Conservation (phyloP, 2,329 filamentous ascomycete genomes). For the Colletotrichum lini region DNA sequence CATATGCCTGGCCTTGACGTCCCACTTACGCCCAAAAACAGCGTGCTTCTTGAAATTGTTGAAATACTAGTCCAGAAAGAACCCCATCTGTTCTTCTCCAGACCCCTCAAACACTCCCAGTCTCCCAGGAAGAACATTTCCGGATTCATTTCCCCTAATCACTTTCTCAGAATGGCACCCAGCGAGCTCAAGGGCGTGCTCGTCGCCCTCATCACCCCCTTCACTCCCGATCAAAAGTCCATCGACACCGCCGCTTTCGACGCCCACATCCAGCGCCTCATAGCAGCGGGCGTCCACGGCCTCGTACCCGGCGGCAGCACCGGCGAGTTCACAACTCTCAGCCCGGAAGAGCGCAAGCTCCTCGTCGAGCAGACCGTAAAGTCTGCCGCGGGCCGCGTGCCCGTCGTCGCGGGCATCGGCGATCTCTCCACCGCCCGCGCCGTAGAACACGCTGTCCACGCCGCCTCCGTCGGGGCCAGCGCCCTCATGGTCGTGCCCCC, state of each 20-base stretch:
- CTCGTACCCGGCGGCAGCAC: conserved; percentile 66
- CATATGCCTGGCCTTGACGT: no score
- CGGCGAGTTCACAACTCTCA: conserved; percentile 64
- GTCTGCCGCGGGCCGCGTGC: conserved; percentile 56
- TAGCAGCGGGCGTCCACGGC: conserved; percentile 62
- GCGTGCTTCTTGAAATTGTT: no score
- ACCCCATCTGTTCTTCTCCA: no score
- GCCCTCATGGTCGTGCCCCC: conserved; percentile 65
- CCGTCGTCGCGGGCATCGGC: conserved; percentile 61
- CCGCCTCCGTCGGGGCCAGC: conserved; percentile 55
- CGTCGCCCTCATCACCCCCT: conserved; percentile 65
- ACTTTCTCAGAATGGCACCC: not conserved
- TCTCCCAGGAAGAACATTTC: not conserved
- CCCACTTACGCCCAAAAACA: no score
- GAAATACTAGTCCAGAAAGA: no score
- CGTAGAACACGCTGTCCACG: conserved; percentile 58
- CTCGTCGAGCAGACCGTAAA: conserved; percentile 56
- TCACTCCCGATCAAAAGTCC: conserved; percentile 56
- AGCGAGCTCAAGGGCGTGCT: conserved; percentile 58
- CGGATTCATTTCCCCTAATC: not conserved
- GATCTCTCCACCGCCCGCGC: conserved; percentile 57
- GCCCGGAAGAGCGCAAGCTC: conserved; percentile 60
- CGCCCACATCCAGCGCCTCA: conserved; percentile 61
- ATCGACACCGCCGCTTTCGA: conserved; percentile 58
- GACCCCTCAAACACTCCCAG: no score